These are phyloP conservation scores for Ophiocordyceps camponoti-saundersi DNA, from an alignment of 2,329 filamentous ascomycete species.

Conservation along the genomic window DNA sequence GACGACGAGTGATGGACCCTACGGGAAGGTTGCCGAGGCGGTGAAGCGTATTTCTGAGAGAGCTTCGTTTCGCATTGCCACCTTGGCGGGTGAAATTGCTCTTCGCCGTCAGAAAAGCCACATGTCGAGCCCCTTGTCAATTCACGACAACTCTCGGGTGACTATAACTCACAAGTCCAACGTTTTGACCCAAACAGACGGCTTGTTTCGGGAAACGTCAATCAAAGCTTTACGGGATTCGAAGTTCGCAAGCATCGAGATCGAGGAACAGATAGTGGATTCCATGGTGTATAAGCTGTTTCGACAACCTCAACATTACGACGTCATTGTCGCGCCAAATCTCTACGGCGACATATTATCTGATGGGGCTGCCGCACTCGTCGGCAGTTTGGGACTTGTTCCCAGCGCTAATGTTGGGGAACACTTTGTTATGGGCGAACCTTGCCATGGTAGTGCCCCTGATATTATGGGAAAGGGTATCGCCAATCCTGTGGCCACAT, in stretches of 20 bases:
- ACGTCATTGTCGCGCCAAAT: conserved; percentile 95
- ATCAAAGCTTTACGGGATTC: conserved; percentile 52
- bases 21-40: conserved; percentile 82
- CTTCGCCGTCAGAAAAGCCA: conserved; percentile 71
- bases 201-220: conserved; percentile 74
- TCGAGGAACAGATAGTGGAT: conserved; percentile 98
- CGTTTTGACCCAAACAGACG: conserved; percentile 90
- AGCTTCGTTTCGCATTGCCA: conserved; percentile 71
- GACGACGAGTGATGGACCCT: conserved; percentile 56
- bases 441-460: conserved; percentile 88
- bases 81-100: conserved; percentile 91
- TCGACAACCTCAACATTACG: conserved; percentile 86
- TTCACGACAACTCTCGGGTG: conserved; percentile 57
- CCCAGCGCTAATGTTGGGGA: conserved; percentile 92
- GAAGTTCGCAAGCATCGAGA: conserved; percentile 44
- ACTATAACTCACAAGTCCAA: conserved; percentile 99
- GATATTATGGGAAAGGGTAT: conserved; percentile 89
- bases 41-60: conserved; percentile 92
- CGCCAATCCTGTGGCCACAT: conserved; percentile 90
- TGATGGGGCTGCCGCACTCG: conserved; percentile 85
- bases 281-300: conserved; percentile 99
- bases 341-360: conserved; percentile 95
- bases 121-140: conserved; percentile 34
- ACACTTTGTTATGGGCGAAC: conserved; percentile 89
- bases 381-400: conserved; percentile 81